These are phyloP conservation scores for Dacryopinax primogenitus DNA, from an alignment of 768 basidiomycete species.

Conservation along the genomic window DNA sequence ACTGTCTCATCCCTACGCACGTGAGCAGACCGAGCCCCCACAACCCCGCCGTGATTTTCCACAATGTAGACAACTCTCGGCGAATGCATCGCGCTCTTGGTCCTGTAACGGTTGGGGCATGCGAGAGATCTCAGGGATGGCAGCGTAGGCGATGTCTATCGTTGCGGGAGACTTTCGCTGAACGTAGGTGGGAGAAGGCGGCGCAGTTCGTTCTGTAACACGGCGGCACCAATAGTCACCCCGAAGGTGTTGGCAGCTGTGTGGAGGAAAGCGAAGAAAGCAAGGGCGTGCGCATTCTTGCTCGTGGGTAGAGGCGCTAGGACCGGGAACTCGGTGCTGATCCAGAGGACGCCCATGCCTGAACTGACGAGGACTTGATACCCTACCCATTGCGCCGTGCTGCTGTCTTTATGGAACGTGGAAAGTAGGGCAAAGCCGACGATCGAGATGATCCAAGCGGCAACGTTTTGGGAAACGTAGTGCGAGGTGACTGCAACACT, in stretches of 20 bases:
- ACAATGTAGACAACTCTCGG: constrained; percentile 25
- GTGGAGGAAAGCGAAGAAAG: constrained; percentile 25
- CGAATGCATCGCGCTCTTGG: constrained; percentile 22
- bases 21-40: constrained; percentile 23
- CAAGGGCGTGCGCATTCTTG: constrained; percentile 31
- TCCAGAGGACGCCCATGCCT: constrained; percentile 27
- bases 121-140: constrained; percentile 17
- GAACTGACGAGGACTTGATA: constrained; percentile 21
- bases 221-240: constrained; percentile 26
- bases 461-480: constrained; percentile 30
- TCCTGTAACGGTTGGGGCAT: constrained; percentile 19
- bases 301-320: constrained; percentile 28
- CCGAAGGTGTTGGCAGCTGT: constrained; percentile 23
- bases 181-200: constrained; percentile 22
- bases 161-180: constrained; percentile 12
- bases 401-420: constrained; percentile 21
- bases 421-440: constrained; percentile 30
- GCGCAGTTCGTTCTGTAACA: constrained; percentile 28
- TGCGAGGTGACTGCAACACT: constrained; percentile 27
- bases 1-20: constrained; percentile 22
- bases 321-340: constrained; percentile 27
- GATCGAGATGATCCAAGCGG: constrained; percentile 29
- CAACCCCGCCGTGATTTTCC: constrained; percentile 25
- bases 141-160: constrained; percentile 16
- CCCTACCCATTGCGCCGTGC: constrained; percentile 14